Base-by-base conservation (phyloP, 768 basidiomycete genomes). In the Neoboletus subvelutipes region DNA sequence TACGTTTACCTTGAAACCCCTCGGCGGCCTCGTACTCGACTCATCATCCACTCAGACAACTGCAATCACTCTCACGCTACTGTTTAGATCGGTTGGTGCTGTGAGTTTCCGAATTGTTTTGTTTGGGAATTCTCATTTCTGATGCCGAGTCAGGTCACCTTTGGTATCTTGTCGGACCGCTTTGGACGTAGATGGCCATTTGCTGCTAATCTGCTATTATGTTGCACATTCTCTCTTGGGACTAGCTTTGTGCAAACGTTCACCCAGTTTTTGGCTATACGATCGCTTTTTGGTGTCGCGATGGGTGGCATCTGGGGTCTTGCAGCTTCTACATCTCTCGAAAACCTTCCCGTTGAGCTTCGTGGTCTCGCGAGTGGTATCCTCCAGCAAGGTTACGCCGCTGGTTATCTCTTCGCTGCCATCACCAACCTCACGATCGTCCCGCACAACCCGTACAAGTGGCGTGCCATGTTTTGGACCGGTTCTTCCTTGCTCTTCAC, bases 131-230 rank as follows among this genome's bases (percentile, higher is more conserved):
- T 24, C 29, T 52, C 22, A 42, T 11, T 40, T 34, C 45, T 46
- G 31, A 54, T 26, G 29, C 33, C 18, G 29, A 43, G 52, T 4
- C n/a, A 75, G 75, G 47, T 92, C 47, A 71, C 92, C 59, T 94
- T 97, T 62, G 94, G 93, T 46, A 70, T 94, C 48, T 61, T 88
- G 28, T 90, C 89, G 3, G 96, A 97, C 70, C 84, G 95, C 4
- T 97, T 77, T 71, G 95, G 95, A 1, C 82, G 94, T 45, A 95
- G 94, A 78, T 98, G 92, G 93, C 94, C 94, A 2, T 79, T 95
- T 10, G 84, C 95, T n/a, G 59, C 64, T 64, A 94, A 94, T 67
- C 76, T 95, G 20, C 53, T 92, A 34, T 68, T 94, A 46, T 83
- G 93, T 58, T 78, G 82, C 17, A 67, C 81, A 6, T 83, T 96